These are phyloP conservation scores for Speleostelium caveatum DNA, from an alignment of 78 protist species.

Conservation along the genomic window DNA sequence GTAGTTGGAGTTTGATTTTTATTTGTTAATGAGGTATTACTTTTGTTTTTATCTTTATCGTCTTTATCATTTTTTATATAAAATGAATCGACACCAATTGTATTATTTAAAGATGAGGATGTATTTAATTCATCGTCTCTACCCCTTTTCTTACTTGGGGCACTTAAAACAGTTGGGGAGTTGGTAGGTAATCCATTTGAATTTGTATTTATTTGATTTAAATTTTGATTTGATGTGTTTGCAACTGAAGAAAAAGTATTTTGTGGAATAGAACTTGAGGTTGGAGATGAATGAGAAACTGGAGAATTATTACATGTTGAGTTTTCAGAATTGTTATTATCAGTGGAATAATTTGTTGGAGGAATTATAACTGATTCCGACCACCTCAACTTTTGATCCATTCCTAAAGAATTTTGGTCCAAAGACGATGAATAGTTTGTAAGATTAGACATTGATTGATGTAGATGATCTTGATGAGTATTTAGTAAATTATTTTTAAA, in stretches of 20 bases:
- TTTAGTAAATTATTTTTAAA: no score
- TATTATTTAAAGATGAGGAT: not conserved
- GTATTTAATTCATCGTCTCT: slow-evolving; percentile 15
- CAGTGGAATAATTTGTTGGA: not conserved
- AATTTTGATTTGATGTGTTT: not conserved
- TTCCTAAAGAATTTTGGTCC: not conserved
- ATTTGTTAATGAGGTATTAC: not conserved
- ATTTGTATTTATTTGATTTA: not conserved
- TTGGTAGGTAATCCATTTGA: not conserved
- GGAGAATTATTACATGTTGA: slow-evolving; percentile 46
- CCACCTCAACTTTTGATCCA: slow-evolving; percentile 30
- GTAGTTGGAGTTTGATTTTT: not conserved
- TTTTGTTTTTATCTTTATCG: slow-evolving; percentile 2
- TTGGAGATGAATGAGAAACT: slow-evolving; percentile 2
- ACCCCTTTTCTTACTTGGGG: slow-evolving; percentile 18
- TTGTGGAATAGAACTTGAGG: slow-evolving; percentile 3
- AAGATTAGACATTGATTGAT: not conserved
- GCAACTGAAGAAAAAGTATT: no score
- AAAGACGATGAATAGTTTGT: not conserved
- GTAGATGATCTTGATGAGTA: not conserved
- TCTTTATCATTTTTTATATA: not conserved
- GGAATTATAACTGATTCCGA: not conserved
- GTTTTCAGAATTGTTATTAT: slow-evolving; percentile 10
- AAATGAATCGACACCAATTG: slow-evolving; percentile 28
- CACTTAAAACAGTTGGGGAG: slow-evolving; percentile 41